Evolutionary conservation across 139 green algal species (phyloP), one percentile per base, ranked within the genome.

Genomic region (Gonium pectorale): DNA sequence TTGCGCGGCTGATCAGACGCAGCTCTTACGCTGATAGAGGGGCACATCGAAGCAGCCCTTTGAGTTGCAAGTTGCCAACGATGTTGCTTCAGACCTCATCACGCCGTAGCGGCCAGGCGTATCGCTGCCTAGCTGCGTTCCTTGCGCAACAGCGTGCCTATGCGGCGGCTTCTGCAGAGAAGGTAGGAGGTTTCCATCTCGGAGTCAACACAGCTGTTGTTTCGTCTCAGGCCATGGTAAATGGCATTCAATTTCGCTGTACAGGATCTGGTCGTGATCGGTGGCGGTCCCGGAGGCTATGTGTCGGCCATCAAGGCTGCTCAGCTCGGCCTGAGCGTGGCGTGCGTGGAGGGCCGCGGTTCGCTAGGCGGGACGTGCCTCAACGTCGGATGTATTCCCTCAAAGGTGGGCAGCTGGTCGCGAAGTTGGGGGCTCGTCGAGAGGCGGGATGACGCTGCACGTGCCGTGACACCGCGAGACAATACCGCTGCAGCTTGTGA

Each of bases 321-420:
- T 0, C 98, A 99, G 90, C 91, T 99, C 8, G 98, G 98, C 0
- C 75, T 99, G 82, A 99, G 98, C 73, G 95, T 97, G 7, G 93
- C 96, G 0, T 99, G 98, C 79, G 93, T 99, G 22, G 98, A 99
- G 84, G 96, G 96, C 1, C 92, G 98, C 3, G 98, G 98, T 27
- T 80, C 88, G 0, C 89, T 99, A 35, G 98, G 98, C 22, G 97
- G 98, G 31, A 99, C 97, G 1, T 99, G 98, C 92, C 91, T 99
- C 15, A 99, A 99, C 79, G 97, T 99, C 6, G 98, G 98, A 22
- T 99, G 96, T 91, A 99, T 99, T 52, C 96, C 97, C 2, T 98
- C 95, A 27, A 99, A 99, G 92, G 93, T 92, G 46, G 8, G 70
- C 31, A n/a, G 6, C 62, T 40, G 19, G 22, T 27, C 13, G 17